A percentile compares a stretch with the other conserved stretches of the same genome.
Conservation (phyloP, 225 moss, liverwort and hornwort genomes). For the Polytrichum formosum region DNA sequence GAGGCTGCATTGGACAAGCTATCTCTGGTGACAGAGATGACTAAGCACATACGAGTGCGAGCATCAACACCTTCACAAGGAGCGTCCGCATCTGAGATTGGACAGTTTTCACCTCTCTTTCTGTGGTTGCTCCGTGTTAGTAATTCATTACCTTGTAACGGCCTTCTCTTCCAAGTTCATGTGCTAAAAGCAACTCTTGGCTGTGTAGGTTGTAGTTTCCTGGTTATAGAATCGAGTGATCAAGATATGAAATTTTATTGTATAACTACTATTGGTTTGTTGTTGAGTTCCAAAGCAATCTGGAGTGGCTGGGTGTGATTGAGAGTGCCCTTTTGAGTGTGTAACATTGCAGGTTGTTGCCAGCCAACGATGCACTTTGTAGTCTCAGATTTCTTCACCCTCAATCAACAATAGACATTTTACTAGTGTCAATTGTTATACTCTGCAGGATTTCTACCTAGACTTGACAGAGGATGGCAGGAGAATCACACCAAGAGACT, state of each 20-base stretch:
- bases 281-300: too few species aligned
- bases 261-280: too few species aligned
- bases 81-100: conserved; percentile 79
- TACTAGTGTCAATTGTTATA: neutral
- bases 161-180: neutral
- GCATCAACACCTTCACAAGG: conserved; percentile 52
- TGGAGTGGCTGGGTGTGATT: too few species aligned
- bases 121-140: conserved; percentile 86
- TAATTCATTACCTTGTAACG: conserved; percentile 2
- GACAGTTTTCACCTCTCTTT: conserved; percentile 84
- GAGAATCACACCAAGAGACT: conserved; percentile 85
- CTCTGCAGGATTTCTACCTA: conserved; percentile 76
- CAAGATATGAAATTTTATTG: too few species aligned
- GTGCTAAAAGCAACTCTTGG: neutral
- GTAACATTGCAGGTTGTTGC: neutral
- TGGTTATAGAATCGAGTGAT: too few species aligned
- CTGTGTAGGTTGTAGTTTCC: neutral
- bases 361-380: neutral
- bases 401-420: too few species aligned
- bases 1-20: conserved; percentile 86
- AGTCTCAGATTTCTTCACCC: neutral
- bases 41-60: conserved; percentile 87
- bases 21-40: conserved; percentile 94
- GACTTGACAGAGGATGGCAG: conserved; percentile 78
- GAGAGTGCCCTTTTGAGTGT: neutral